Conservation (phyloP, 1,284 basidiomycete species). For the Sporisorium sorghi region DNA sequence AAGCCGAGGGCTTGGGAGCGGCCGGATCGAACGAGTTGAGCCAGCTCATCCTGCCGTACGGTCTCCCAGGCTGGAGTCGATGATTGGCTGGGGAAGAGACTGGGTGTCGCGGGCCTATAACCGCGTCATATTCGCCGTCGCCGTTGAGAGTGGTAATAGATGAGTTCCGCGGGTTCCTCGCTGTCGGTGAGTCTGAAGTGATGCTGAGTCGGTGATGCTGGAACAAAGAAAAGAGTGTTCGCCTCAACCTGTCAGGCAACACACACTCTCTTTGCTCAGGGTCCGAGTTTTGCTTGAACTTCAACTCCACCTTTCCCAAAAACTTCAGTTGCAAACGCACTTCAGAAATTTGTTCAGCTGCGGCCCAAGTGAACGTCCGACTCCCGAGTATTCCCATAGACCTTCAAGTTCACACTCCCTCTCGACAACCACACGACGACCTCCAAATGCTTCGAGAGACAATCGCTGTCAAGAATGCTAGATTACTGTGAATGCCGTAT, state of each 20-base stretch:
- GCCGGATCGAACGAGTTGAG: conserved; percentile 44
- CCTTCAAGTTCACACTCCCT: neutral
- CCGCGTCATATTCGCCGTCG: neutral
- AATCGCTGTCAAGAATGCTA: neutral
- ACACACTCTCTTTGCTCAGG: conserved; percentile 1
- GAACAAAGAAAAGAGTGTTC: neutral
- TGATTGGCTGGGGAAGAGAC: neutral
- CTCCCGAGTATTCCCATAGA: neutral
- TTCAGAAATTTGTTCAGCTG: neutral
- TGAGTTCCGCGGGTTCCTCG: too few relatives aligned
- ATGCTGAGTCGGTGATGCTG: neutral
- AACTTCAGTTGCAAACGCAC: conserved; percentile 1
- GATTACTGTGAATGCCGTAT: neutral
- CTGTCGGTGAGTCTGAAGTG: neutral
- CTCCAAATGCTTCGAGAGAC: too few relatives aligned
- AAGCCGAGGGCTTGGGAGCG: conserved; percentile 12
- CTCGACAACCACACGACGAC: neutral
- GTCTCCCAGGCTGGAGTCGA: neutral
- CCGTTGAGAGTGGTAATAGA: too few relatives aligned
- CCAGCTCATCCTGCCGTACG: conserved; percentile 36
- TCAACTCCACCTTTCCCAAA: conserved; percentile 4
- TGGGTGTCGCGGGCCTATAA: neutral
- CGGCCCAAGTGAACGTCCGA: conserved; percentile 4
- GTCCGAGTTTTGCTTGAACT: neutral
- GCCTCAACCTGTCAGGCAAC: too few relatives aligned